Evolutionary conservation across 2,329 filamentous ascomycete genomes (phyloP).

Genomic region (Fusarium tanahbumbuense): DNA sequence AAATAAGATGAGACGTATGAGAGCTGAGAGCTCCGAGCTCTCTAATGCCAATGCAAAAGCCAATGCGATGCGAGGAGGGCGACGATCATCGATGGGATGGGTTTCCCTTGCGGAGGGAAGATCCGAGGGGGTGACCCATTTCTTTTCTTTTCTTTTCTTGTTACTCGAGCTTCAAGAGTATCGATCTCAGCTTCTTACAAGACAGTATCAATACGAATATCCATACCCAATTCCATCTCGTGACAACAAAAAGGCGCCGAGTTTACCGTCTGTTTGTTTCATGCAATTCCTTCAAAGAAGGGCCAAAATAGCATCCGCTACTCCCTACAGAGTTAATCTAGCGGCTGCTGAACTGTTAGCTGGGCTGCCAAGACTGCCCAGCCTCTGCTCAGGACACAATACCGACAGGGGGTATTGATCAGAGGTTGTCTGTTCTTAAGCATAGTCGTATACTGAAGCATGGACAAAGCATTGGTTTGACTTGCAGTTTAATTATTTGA

Average conservation of each 20-base stretch:
- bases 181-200: neutral
- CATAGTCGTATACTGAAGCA: neutral
- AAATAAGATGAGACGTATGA: slow-evolving; percentile 20
- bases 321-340: slow-evolving; percentile 26
- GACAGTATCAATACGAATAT: slow-evolving; percentile 25
- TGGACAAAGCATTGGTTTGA: neutral
- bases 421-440: neutral
- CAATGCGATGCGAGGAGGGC: slow-evolving; percentile 26
- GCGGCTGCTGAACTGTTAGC: slow-evolving; percentile 26
- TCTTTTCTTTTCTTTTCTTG: neutral
- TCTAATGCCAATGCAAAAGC: neutral
- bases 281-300: slow-evolving; percentile 13
- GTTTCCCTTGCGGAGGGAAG: slow-evolving; percentile 36
- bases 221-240: slow-evolving; percentile 5
- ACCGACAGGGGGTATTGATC: slow-evolving; percentile 22
- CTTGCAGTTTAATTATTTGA: neutral
- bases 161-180: neutral
- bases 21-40: slow-evolving; percentile 16
- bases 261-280: slow-evolving; percentile 19
- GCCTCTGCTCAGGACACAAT: slow-evolving; percentile 21
- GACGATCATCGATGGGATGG: slow-evolving; percentile 39
- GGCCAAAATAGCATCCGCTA: slow-evolving; percentile 38
- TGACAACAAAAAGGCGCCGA: slow-evolving; percentile 13
- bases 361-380: slow-evolving; percentile 17
- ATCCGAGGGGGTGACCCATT: slow-evolving; percentile 31